These are phyloP conservation scores for Tetrastigma voinierianum DNA, from an alignment of 164 flowering plant genomes.

Conservation along the genomic window DNA sequence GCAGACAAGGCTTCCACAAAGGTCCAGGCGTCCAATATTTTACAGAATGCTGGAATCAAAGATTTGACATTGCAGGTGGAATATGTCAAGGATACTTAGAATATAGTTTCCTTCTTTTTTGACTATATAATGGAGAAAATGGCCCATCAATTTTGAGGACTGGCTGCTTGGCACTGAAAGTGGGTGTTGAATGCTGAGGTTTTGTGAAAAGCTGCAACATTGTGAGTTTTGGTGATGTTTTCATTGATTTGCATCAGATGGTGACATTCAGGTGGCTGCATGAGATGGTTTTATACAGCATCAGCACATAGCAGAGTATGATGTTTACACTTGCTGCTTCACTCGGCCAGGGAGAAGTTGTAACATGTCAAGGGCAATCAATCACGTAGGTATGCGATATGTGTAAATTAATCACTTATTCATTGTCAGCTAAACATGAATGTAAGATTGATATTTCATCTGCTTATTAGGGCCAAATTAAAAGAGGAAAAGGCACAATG, in stretches of 20 bases:
- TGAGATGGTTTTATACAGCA: not conserved
- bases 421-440: no score
- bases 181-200: not conserved
- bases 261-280: not conserved
- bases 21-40: conserved; percentile 43
- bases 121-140: not conserved
- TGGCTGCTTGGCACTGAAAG: not conserved
- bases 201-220: not conserved
- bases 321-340: not conserved
- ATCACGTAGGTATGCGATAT: not conserved
- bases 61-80: conserved; percentile 87
- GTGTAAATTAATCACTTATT: not conserved
- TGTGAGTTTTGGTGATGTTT: not conserved
- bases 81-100: conserved; percentile 27
- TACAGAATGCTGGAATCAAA: conserved; percentile 69
- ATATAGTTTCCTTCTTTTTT: not conserved
- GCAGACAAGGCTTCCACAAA: conserved; percentile 51
- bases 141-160: not conserved
- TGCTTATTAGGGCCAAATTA: no score
- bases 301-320: not conserved
- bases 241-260: not conserved
- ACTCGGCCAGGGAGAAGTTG: no score
- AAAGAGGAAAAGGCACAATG: no score
- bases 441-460: no score
- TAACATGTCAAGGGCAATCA: not conserved